Evolutionary conservation across 2,329 filamentous ascomycete genomes (phyloP).

Genomic region (Ramichloridium luteum): DNA sequence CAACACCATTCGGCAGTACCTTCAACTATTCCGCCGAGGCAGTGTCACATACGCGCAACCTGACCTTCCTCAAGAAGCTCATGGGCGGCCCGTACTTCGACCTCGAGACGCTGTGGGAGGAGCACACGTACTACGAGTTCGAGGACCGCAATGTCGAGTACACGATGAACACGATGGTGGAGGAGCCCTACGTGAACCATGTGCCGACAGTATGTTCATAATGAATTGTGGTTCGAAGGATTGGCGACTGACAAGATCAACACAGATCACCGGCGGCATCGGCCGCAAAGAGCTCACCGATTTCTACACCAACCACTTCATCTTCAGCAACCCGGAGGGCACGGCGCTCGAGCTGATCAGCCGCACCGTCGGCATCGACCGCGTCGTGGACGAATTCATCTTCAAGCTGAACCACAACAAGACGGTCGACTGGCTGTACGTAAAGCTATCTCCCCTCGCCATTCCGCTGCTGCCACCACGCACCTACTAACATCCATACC

Average conservation of each 20-base stretch:
- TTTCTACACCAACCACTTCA: slow-evolving; percentile 65
- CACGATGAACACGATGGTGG: slow-evolving; percentile 73
- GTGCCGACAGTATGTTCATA: slow-evolving; percentile 45
- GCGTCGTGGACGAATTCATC: slow-evolving; percentile 60
- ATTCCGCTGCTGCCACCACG: too few relatives aligned
- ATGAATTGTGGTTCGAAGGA: not conserved
- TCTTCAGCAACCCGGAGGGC: slow-evolving; percentile 59
- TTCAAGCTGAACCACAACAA: slow-evolving; percentile 51
- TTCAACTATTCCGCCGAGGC: slow-evolving; percentile 45
- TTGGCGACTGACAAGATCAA: not conserved
- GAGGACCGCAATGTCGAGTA: slow-evolving; percentile 53
- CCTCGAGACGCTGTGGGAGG: slow-evolving; percentile 66
- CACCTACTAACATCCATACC: not conserved
- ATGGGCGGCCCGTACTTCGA: slow-evolving; percentile 57
- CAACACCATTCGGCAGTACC: slow-evolving; percentile 38
- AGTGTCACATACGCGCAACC: slow-evolving; percentile 53
- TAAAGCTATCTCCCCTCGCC: slow-evolving; percentile 8
- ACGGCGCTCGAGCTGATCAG: slow-evolving; percentile 57
- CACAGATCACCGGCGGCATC: slow-evolving; percentile 49
- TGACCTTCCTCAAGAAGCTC: slow-evolving; percentile 52
- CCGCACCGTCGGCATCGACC: slow-evolving; percentile 58
- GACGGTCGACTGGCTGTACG: slow-evolving; percentile 58
- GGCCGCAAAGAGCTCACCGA: slow-evolving; percentile 49
- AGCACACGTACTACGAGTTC: slow-evolving; percentile 64
- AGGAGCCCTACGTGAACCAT: slow-evolving; percentile 69